A percentile compares a stretch with the other conserved stretches of the same genome.
These are phyloP conservation scores for Fusarium tricinctum DNA, from an alignment of 2,329 filamentous ascomycete species.

Conservation along the genomic window DNA sequence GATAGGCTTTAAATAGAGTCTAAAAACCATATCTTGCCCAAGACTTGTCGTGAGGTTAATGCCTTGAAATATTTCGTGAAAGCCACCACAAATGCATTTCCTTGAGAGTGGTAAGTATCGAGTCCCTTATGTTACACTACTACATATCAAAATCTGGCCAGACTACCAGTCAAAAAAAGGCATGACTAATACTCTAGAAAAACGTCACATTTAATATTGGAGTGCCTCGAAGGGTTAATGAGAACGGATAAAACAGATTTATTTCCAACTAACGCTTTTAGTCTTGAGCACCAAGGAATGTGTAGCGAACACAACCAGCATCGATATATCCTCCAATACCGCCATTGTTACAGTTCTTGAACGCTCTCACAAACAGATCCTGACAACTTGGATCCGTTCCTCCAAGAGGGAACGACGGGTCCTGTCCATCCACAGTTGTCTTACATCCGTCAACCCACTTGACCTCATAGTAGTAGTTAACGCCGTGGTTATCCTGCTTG, in stretches of 20 bases:
- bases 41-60: too few relatives aligned
- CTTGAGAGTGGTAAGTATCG: too few relatives aligned
- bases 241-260: background rate
- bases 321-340: slow-evolving; percentile 9
- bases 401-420: background rate
- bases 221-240: too few relatives aligned
- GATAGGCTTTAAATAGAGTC: too few relatives aligned
- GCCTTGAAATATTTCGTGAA: too few relatives aligned
- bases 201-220: too few relatives aligned
- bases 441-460: slow-evolving; percentile 12
- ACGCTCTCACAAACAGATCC: slow-evolving; percentile 5
- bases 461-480: background rate
- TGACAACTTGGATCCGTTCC: background rate
- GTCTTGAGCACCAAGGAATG: background rate
- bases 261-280: background rate
- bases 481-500: background rate
- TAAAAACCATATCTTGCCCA: too few relatives aligned
- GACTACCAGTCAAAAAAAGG: too few relatives aligned
- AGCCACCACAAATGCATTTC: too few relatives aligned
- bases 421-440: slow-evolving; percentile 2
- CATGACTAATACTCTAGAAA: too few relatives aligned
- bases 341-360: slow-evolving; percentile 4
- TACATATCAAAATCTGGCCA: too few relatives aligned
- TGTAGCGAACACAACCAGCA: slow-evolving; percentile 1
- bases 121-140: too few relatives aligned